phyloP scores from a whole-genome alignment of 2,329 filamentous ascomycete genomes.

The Botryotinia globosa region DNA sequence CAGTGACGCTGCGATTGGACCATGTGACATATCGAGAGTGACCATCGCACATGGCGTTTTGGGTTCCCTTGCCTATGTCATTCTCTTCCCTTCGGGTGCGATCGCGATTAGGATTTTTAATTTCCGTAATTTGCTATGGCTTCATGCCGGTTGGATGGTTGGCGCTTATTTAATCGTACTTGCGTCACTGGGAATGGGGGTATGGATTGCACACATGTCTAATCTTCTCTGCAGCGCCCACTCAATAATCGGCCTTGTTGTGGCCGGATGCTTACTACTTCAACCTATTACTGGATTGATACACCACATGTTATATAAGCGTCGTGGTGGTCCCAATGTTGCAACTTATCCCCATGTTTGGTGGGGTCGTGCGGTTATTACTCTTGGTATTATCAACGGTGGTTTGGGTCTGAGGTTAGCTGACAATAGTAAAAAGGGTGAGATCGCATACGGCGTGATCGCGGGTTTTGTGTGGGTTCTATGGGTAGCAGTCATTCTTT shows the following conservation, averaged over 20 bases:
- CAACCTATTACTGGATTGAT: constrained; percentile 57
- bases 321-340: constrained; percentile 45
- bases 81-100: constrained; percentile 60
- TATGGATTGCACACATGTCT: constrained; percentile 40
- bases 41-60: constrained; percentile 52
- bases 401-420: constrained; percentile 58
- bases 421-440: constrained; percentile 40
- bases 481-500: constrained; percentile 43
- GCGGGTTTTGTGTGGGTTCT: constrained; percentile 48
- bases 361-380: constrained; percentile 57
- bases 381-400: constrained; percentile 61
- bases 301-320: constrained; percentile 54
- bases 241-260: constrained; percentile 53
- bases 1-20: background rate
- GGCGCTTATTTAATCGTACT: constrained; percentile 57
- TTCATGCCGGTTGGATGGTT: constrained; percentile 57
- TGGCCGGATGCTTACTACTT: constrained; percentile 51
- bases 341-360: constrained; percentile 55
- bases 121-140: constrained; percentile 40
- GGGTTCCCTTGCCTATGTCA: constrained; percentile 56
- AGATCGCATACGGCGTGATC: constrained; percentile 57
- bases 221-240: constrained; percentile 41
- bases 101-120: constrained; percentile 59
- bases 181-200: constrained; percentile 57
- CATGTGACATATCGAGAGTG: constrained; percentile 18